A percentile compares a stretch with the other conserved stretches of the same genome.
These are phyloP conservation scores for Colletotrichum plurivorum DNA, from an alignment of 2,329 filamentous ascomycete species.

Conservation along the genomic window DNA sequence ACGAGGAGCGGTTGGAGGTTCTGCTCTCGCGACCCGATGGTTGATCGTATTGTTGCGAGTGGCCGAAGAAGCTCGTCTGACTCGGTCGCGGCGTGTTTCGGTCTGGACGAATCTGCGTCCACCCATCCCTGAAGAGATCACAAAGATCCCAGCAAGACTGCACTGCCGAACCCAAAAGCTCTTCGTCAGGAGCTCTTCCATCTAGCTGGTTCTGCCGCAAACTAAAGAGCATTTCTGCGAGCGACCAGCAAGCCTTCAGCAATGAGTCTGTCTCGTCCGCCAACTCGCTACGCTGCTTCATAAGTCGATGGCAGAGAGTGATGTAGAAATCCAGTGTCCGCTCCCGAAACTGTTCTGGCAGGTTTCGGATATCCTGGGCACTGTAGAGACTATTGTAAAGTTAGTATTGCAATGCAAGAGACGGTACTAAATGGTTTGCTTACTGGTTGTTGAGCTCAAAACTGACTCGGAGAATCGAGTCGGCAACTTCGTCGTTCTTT, in stretches of 20 bases:
- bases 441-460: constrained; percentile 96
- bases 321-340: constrained; percentile 95
- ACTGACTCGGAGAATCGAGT: constrained; percentile 91
- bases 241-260: constrained; percentile 87
- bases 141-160: constrained; percentile 96
- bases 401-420: not conserved
- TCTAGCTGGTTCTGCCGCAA: constrained; percentile 86
- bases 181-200: constrained; percentile 81
- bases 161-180: constrained; percentile 87
- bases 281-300: constrained; percentile 89
- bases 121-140: constrained; percentile 92
- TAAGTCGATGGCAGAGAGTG: constrained; percentile 92
- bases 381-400: constrained; percentile 77
- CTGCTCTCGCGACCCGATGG: constrained; percentile 63
- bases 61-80: constrained; percentile 78
- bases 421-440: constrained; percentile 45
- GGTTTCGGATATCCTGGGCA: constrained; percentile 82
- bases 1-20: constrained; percentile 65
- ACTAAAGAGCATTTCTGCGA: constrained; percentile 94
- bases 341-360: constrained; percentile 90
- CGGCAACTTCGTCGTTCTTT: constrained; percentile 82
- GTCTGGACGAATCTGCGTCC: constrained; percentile 90
- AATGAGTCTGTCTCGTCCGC: constrained; percentile 88
- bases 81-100: constrained; percentile 86
- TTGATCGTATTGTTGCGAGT: constrained; percentile 63